Evolutionary conservation across 495 filamentous ascomycete genomes (phyloP).

Genomic region (Aspergillus diversus): DNA sequence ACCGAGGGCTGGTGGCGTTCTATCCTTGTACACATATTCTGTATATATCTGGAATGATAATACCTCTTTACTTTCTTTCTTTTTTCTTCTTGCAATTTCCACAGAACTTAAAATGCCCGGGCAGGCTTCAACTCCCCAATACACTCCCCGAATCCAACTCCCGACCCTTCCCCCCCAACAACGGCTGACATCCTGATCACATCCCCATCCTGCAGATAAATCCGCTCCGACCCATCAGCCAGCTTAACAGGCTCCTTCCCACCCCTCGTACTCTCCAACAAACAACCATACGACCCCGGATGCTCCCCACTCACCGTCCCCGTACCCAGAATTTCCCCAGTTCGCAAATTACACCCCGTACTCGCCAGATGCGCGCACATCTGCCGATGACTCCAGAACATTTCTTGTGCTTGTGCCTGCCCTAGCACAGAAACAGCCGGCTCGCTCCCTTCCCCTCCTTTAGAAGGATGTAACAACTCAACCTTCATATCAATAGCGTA

Average conservation of each 20-base stretch:
- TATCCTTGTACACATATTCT: neutral
- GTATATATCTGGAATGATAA: neutral
- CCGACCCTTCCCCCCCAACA: conserved; percentile 53
- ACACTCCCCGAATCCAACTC: conserved; percentile 71
- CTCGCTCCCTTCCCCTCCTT: conserved; percentile 59
- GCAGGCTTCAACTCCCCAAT: conserved; percentile 53
- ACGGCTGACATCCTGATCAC: conserved; percentile 67
- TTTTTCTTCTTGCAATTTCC: neutral
- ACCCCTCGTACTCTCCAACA: conserved; percentile 71
- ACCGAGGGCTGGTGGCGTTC: neutral
- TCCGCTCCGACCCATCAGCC: conserved; percentile 57
- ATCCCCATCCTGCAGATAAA: conserved; percentile 79
- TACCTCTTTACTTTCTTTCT: neutral
- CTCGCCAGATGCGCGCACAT: conserved; percentile 85
- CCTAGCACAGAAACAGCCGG: conserved; percentile 59
- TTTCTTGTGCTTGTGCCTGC: conserved; percentile 60
- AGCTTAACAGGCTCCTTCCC: conserved; percentile 65
- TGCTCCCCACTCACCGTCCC: conserved; percentile 78
- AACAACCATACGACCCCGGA: conserved; percentile 60
- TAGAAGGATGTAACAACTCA: conserved; percentile 33
- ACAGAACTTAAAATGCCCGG: neutral
- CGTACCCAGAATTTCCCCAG: conserved; percentile 79
- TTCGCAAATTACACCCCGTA: conserved; percentile 71
- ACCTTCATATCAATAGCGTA: conserved; percentile 73
- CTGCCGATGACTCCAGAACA: conserved; percentile 83